Evolutionary conservation across 2,329 filamentous ascomycete genomes (phyloP).

Genomic region (Bipolaris victoriae): DNA sequence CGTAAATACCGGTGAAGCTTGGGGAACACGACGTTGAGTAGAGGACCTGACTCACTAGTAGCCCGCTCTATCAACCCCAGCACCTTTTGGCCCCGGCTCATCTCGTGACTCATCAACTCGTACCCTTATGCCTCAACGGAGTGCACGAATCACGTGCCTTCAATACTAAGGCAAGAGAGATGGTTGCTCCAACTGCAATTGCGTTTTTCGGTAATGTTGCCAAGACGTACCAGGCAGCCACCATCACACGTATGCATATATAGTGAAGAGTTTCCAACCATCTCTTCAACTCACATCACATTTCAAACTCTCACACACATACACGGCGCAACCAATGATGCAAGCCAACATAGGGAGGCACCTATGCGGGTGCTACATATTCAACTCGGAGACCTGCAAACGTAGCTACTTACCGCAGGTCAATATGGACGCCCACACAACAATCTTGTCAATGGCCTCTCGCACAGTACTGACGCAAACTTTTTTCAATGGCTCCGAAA

Average conservation of each 20-base stretch:
- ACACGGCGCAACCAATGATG: neutral
- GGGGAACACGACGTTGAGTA: neutral
- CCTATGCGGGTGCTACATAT: constrained; percentile 9
- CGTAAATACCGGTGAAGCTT: neutral
- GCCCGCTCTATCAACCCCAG: neutral
- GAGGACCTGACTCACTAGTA: neutral
- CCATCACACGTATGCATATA: neutral
- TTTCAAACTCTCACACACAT: too few species aligned
- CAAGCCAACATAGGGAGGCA: neutral
- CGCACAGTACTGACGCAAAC: constrained; percentile 7
- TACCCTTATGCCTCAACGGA: neutral
- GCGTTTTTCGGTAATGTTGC: neutral
- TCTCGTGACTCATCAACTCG: neutral
- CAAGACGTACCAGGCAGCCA: neutral
- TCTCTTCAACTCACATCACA: neutral
- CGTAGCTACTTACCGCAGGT: constrained; percentile 10
- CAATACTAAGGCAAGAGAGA: too few species aligned
- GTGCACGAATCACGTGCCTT: neutral
- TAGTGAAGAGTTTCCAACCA: neutral
- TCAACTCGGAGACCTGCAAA: neutral
- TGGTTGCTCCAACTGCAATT: neutral
- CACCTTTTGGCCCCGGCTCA: neutral
- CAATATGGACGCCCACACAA: constrained; percentile 6
- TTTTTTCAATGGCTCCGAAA: constrained; percentile 1
- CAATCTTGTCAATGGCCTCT: constrained; percentile 7